Conservation (phyloP, 495 filamentous ascomycete genomes). For the Penicillium psychrofluorescens region DNA sequence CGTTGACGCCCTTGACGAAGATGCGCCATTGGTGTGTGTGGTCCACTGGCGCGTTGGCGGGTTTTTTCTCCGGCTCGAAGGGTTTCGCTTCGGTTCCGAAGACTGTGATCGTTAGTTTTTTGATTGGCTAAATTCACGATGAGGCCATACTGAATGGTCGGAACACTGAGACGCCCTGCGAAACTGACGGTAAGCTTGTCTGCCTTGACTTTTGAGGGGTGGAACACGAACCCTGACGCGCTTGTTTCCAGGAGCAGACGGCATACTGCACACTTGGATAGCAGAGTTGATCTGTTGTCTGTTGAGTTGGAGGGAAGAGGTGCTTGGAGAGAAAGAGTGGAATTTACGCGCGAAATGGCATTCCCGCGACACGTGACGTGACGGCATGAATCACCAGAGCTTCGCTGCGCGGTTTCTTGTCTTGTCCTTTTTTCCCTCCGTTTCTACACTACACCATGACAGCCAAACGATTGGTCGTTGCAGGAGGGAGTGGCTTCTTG, state of each 20-base stretch:
- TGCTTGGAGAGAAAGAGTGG: too few species aligned
- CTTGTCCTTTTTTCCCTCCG: too few species aligned
- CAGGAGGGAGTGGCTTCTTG: slow-evolving; percentile 91
- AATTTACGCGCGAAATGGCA: slow-evolving; percentile 1
- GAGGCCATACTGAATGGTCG: slow-evolving; percentile 58
- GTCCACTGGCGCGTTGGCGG: slow-evolving; percentile 53
- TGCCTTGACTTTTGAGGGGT: not conserved
- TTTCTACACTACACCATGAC: slow-evolving; percentile 22
- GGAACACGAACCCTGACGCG: slow-evolving; percentile 45
- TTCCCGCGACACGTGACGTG: slow-evolving; percentile 14
- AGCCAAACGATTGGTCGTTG: slow-evolving; percentile 73
- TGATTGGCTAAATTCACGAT: not conserved
- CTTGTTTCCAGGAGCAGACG: slow-evolving; percentile 48
- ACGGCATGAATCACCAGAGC: slow-evolving; percentile 9
- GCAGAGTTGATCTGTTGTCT: not conserved
- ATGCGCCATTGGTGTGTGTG: slow-evolving; percentile 96
- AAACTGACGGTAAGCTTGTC: slow-evolving; percentile 8
- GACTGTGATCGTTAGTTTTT: slow-evolving; percentile 32
- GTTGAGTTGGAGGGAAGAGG: too few species aligned
- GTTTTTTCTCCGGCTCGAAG: slow-evolving; percentile 65
- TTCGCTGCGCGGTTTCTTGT: not conserved
- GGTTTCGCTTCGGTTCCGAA: slow-evolving; percentile 71
- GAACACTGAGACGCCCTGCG: slow-evolving; percentile 62
- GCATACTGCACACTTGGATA: slow-evolving; percentile 31
- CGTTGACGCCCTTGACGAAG: slow-evolving; percentile 79